Base-by-base conservation (phyloP, 1,139 yeast species). In the Debaryomyces fabryi region DNA sequence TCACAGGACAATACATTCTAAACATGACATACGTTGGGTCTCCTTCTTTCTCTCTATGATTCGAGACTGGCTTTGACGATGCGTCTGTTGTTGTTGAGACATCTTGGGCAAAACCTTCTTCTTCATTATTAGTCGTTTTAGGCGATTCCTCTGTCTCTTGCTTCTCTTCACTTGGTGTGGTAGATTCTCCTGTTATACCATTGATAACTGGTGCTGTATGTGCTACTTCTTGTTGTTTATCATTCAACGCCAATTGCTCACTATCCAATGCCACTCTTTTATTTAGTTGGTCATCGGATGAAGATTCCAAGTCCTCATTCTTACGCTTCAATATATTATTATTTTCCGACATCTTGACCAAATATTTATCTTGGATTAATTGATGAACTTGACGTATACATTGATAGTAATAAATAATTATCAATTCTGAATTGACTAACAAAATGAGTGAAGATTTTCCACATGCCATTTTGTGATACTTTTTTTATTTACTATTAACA, bases 241-340 rank as follows among this genome's bases (percentile, higher is more conserved):
- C 69, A 18, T 52, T 55, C 44, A 57, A 55, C 15, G 65, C 74
- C 60, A 59, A 65, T 63, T 58, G 77, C 46, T 80, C 85, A 34
- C 82, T 79, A 52, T 86, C 91, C 57, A 87, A 75, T 0, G 95
- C 93, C 7, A 86, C 86, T 49, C 95, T 71, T 59, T 87, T 87
- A 49, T 72, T 74, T 39, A 70, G 56, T 49, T 66, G 71, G 50
- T 72, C 77, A 15, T 59, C 61, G n/a, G 57, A 60, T 2, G 65
- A 52, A 13, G 63, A 58, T 45, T 81, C 86, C 36, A 58, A 56
- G 47, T 75, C 80, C 54, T 86, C 91, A 68, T 83, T 86, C 71
- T 86, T 86, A 51, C 95, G 78, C 63, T 87, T 87, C 62, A 84
- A 72, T 70, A 79, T 74, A 49, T 56, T 61, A 37, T 48, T 56